A percentile compares a stretch with the other conserved stretches of the same genome.
Conservation (phyloP, 768 basidiomycete genomes). For the Lactarius vividus region DNA sequence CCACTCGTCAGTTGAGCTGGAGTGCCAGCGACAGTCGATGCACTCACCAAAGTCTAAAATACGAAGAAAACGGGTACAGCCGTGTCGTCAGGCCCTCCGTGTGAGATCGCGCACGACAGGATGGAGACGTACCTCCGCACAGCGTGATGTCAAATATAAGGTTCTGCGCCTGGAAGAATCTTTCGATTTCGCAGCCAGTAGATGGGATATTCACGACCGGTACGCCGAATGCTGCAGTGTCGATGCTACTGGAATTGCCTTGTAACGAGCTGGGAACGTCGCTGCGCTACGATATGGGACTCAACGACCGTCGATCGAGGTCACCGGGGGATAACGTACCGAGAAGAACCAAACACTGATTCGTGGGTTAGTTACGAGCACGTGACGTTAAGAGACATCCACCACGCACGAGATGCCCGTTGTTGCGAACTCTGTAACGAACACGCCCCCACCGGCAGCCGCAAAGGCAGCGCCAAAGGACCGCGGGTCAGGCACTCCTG, state of each 20-base stretch:
- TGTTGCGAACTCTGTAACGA: conserved; percentile 67
- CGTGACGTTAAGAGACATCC: background rate
- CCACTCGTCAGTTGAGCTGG: conserved; percentile 13
- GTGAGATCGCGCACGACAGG: background rate
- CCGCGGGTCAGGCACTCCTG: conserved; percentile 48
- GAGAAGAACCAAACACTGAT: conserved; percentile 63
- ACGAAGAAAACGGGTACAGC: background rate
- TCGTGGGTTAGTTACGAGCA: background rate
- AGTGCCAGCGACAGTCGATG: background rate
- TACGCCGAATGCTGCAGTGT: conserved; percentile 58
- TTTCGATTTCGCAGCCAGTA: conserved; percentile 49
- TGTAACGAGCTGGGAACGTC: conserved; percentile 49
- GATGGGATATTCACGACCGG: conserved; percentile 69
- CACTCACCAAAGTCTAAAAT: conserved; percentile 18
- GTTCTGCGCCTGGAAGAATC: conserved; percentile 60
- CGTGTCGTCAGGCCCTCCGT: conserved; percentile 21
- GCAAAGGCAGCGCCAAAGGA: conserved; percentile 72
- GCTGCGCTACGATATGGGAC: conserved; percentile 35
- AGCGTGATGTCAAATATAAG: conserved; percentile 75
- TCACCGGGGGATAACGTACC: conserved; percentile 33
- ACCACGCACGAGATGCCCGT: conserved; percentile 59
- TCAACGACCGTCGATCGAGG: conserved; percentile 2
- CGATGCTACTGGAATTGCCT: conserved; percentile 47
- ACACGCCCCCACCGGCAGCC: conserved; percentile 65
- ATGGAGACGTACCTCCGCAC: conserved; percentile 51